Evolutionary conservation across 805 yeast species (phyloP).

Genomic region (Saturnispora gosingensis): DNA sequence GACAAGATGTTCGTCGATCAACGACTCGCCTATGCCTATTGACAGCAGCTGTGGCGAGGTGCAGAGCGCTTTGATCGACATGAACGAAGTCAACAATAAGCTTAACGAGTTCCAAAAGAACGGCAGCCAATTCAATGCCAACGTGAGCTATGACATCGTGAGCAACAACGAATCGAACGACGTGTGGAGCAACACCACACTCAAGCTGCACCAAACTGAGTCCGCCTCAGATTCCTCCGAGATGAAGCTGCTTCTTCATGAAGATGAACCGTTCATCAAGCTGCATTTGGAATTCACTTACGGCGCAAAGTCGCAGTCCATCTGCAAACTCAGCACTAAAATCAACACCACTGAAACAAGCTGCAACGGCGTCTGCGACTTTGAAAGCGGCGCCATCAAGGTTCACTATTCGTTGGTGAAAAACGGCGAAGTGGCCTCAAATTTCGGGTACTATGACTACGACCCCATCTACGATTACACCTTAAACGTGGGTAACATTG

Average conservation of each 20-base stretch:
- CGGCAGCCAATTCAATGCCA: background rate
- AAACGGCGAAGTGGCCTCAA: constrained; percentile 19
- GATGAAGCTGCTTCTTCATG: constrained; percentile 14
- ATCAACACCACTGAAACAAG: constrained; percentile 2
- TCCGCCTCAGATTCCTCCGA: background rate
- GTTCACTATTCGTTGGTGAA: constrained; percentile 14
- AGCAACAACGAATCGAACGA: background rate
- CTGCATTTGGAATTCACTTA: constrained; percentile 11
- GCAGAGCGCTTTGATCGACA: background rate
- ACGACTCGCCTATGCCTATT: background rate
- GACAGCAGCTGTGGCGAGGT: background rate
- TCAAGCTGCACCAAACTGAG: background rate
- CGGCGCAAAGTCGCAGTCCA: background rate
- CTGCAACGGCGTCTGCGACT: background rate
- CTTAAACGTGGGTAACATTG: constrained; percentile 14
- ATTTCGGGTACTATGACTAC: constrained; percentile 21
- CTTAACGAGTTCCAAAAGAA: background rate
- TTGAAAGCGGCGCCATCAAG: constrained; percentile 6
- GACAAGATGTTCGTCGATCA: background rate
- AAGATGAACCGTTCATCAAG: constrained; percentile 17
- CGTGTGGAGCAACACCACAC: background rate
- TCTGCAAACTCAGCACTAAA: constrained; percentile 6
- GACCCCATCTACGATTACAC: constrained; percentile 17
- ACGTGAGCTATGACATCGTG: background rate
- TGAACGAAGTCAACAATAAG: background rate